Conservation (phyloP, 306 rosid genomes). For the Comarum palustre region DNA sequence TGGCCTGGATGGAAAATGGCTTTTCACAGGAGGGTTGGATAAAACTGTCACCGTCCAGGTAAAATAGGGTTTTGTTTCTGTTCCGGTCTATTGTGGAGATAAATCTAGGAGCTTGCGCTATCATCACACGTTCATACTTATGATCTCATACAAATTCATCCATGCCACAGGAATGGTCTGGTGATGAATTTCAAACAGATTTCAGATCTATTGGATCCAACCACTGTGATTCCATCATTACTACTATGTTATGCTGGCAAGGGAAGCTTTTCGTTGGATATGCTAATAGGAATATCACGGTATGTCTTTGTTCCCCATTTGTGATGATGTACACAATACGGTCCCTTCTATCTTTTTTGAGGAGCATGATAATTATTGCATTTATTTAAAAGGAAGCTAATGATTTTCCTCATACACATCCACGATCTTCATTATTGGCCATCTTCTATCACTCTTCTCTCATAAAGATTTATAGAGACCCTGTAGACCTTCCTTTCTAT, state of each 20-base stretch:
- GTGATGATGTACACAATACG: neutral
- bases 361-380: neutral
- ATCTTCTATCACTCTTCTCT: neutral
- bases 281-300: slow-evolving; percentile 70
- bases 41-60: slow-evolving; percentile 82
- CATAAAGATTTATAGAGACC: neutral
- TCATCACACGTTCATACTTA: neutral
- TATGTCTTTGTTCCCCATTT: slow-evolving; percentile 18
- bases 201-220: slow-evolving; percentile 56
- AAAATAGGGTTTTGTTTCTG: slow-evolving; percentile 4
- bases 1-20: slow-evolving; percentile 57
- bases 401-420: neutral
- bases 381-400: neutral
- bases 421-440: neutral
- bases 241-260: slow-evolving; percentile 66
- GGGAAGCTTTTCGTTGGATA: slow-evolving; percentile 74
- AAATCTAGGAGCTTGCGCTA: neutral
- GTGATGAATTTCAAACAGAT: slow-evolving; percentile 61
- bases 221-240: slow-evolving; percentile 51
- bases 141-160: slow-evolving; percentile 22
- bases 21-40: slow-evolving; percentile 88
- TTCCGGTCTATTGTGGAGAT: neutral
- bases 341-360: neutral
- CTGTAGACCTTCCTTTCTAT: neutral
- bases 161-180: slow-evolving; percentile 57